Base-by-base conservation (phyloP, 805 yeast genomes). In the Metschnikowia amazonensis region DNA sequence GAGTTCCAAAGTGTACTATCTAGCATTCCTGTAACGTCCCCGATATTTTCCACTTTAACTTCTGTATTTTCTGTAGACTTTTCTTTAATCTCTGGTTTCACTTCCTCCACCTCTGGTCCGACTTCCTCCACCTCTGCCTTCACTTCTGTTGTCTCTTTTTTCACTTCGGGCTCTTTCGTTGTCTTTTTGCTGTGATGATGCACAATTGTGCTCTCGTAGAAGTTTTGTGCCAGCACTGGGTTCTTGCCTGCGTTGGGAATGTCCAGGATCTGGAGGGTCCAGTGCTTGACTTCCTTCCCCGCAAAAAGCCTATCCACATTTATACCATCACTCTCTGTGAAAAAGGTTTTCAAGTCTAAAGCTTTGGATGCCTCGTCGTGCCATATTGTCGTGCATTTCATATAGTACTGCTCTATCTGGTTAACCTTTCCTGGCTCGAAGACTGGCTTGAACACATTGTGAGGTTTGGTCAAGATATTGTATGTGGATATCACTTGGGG, bases 231-330 rank as follows among this genome's bases (percentile, higher is more conserved):
- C 43, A 95, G 48, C 74, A 76, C 44, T 76, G 82, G 61, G 77
- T 75, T 57, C 77, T 74, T 65, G 3, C 92, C 92, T 8, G 88
- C 90, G 5, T 82, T 78, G 1, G 94, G 94, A 10, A 86, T 82
- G 63, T 86, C 95, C 4, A 79, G 69, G 21, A 81, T 70, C 53
- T 79, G 85, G 6, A 86, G 56, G 1, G 82, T 74, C 92, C 90
- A 86, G 33, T 65, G 50, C 56, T 70, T 46, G 27, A 55, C 53
- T 24, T 51, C 57, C 27, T 52, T 51, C 11, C 60, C 62, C 4
- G 56, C 23, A 45, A 71, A 69, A 18, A 69, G 55, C 35, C 66
- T 56, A 28, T 57, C 63, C 14, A 64, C 70, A 30, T 59, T 50
- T 5, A 31, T 32, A 5, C 64, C 50, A 31, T 52, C 53, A 16